These are phyloP conservation scores for Salisapilia sapeloensis DNA, from an alignment of 352 stramenopile genomes.

Conservation along the genomic window DNA sequence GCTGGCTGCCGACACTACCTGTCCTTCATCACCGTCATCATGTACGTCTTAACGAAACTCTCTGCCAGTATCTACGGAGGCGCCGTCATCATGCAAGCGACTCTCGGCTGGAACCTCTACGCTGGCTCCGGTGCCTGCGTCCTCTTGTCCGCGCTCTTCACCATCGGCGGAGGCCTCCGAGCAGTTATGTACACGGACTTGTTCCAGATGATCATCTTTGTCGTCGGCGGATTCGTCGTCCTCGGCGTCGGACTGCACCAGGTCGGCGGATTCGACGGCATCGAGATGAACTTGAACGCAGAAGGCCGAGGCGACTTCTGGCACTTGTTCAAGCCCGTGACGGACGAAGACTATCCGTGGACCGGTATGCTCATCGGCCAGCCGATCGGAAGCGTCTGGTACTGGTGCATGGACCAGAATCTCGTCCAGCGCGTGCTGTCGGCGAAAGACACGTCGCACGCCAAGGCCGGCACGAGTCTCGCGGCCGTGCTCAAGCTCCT, in stretches of 20 bases:
- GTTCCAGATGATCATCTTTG: conserved; percentile 54
- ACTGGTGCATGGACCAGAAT: conserved; percentile 64
- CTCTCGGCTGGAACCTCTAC: conserved; percentile 42
- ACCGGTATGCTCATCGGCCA: conserved; percentile 53
- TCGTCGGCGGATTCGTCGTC: conserved; percentile 32
- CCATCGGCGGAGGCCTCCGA: conserved; percentile 30
- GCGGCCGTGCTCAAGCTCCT: conserved; percentile 46
- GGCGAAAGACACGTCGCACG: conserved; percentile 43
- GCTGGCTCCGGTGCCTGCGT: conserved; percentile 27
- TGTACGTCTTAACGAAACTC: conserved; percentile 56
- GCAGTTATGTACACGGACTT: conserved; percentile 60
- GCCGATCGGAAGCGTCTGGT: conserved; percentile 40
- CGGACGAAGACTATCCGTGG: conserved; percentile 44
- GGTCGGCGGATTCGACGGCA: conserved; percentile 33
- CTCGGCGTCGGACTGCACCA: conserved; percentile 29
- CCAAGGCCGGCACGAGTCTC: conserved; percentile 29
- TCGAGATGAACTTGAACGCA: conserved; percentile 21
- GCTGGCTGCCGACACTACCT: conserved; percentile 33
- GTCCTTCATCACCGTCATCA: conserved; percentile 33
- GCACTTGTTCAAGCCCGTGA: conserved; percentile 30
- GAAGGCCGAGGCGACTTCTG: conserved; percentile 23
- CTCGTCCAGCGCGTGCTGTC: conserved; percentile 49
- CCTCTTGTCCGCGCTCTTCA: conserved; percentile 33
- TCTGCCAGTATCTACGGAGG: conserved; percentile 48
- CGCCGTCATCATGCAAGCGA: conserved; percentile 39